These are phyloP conservation scores for Heliamphora exappendiculata DNA, from an alignment of 148 eudicot genomes.

Conservation along the genomic window DNA sequence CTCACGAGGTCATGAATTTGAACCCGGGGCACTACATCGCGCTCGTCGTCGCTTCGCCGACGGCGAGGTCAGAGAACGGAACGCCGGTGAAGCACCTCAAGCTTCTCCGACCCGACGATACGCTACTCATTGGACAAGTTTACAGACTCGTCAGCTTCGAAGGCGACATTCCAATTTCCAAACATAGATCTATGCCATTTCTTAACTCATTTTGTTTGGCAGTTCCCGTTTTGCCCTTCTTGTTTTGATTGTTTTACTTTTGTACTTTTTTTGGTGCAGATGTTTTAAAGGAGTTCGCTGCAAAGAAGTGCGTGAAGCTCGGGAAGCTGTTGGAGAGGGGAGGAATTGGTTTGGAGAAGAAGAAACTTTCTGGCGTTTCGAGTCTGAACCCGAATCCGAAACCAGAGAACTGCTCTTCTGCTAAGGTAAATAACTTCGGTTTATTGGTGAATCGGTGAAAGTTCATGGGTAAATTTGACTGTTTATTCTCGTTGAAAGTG, in stretches of 20 bases:
- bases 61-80: conserved; percentile 10
- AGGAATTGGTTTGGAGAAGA: conserved; percentile 21
- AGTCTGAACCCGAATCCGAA: conserved; percentile 1
- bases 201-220: not conserved
- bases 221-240: not conserved
- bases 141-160: conserved; percentile 66
- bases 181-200: not conserved
- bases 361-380: not conserved
- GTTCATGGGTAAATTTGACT: not conserved
- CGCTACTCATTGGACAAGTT: conserved; percentile 53
- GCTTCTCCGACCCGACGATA: conserved; percentile 61
- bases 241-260: not conserved
- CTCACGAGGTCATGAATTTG: conserved; percentile 52
- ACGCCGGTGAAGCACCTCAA: conserved; percentile 41
- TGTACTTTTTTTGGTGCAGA: conserved; percentile 29
- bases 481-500: not conserved
- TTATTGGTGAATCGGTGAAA: not conserved
- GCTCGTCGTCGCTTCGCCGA: conserved; percentile 27
- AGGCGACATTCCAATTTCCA: conserved; percentile 29
- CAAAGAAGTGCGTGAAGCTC: conserved; percentile 52
- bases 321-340: conserved; percentile 56
- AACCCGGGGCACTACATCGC: conserved; percentile 76
- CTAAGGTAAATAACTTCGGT: conserved; percentile 8
- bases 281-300: conserved; percentile 57
- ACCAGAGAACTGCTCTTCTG: not conserved